phyloP scores from a whole-genome alignment of 208 protist genomes.

The Trypanosoma grayi region DNA sequence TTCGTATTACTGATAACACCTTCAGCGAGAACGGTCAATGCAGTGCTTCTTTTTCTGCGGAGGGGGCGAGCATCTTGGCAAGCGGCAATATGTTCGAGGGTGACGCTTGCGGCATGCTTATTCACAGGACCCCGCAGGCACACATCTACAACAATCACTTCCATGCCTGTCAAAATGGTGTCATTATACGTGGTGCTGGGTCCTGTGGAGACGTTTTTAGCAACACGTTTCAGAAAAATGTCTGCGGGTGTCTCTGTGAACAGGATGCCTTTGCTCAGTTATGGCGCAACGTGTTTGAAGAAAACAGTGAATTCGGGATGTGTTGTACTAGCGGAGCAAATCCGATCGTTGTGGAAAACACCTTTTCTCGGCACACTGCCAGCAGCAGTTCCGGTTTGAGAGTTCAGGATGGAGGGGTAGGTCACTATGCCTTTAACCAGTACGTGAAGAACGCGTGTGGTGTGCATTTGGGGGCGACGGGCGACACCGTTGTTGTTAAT shows the following conservation, averaged over 20 bases:
- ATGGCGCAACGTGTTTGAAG: conserved; percentile 29
- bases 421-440: conserved; percentile 30
- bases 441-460: conserved; percentile 30
- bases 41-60: conserved; percentile 11
- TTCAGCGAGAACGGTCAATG: conserved; percentile 11
- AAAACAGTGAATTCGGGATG: conserved; percentile 27
- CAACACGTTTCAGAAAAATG: conserved; percentile 34
- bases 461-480: conserved; percentile 21
- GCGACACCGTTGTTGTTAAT: conserved; percentile 12
- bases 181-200: conserved; percentile 11
- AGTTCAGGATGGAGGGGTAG: conserved; percentile 20
- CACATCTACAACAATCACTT: conserved; percentile 31
- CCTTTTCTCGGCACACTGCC: conserved; percentile 19
- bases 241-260: conserved; percentile 20
- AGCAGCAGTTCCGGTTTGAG: conserved; percentile 19
- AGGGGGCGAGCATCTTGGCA: conserved; percentile 4
- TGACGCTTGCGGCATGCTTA: conserved; percentile 17
- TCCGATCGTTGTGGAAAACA: conserved; percentile 30
- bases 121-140: conserved; percentile 2
- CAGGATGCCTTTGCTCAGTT: conserved; percentile 7
- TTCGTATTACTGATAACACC: conserved; percentile 13
- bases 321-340: conserved; percentile 13
- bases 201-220: conserved; percentile 10
- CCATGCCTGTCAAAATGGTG: conserved; percentile 19
- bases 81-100: conserved; percentile 15